These are phyloP conservation scores for Chloropicon primus DNA, from an alignment of 139 green algal genomes.

Conservation along the genomic window DNA sequence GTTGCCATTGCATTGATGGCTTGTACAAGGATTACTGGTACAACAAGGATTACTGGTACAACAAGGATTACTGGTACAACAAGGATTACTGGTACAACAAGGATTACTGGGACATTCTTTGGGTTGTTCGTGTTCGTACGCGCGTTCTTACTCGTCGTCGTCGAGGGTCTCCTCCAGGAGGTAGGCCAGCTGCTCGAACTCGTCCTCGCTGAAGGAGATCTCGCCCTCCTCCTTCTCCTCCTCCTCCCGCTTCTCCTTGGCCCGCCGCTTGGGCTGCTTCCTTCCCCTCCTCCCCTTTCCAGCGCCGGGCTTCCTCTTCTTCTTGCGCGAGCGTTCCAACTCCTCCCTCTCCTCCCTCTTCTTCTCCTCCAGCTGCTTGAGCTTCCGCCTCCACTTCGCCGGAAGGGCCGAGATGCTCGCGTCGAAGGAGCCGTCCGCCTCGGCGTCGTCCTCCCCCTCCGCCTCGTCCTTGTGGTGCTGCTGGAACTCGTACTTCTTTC, in stretches of 20 bases:
- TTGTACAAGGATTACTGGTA: no score
- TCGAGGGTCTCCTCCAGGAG: background rate
- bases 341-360: background rate
- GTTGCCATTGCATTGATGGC: no score
- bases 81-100: no score
- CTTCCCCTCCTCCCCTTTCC: no score
- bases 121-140: background rate
- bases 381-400: background rate
- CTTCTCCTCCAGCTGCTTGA: background rate
- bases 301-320: no score
- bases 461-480: background rate
- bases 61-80: no score
- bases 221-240: background rate
- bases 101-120: no score
- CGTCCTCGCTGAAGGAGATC: background rate
- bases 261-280: no score
- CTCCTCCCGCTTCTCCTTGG: background rate
- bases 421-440: background rate
- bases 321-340: background rate
- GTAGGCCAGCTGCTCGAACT: background rate
- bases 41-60: no score
- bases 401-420: background rate
- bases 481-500: background rate
- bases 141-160: background rate
- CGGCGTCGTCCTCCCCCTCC: background rate